Conservation (phyloP, 2,329 filamentous ascomycete species). For the Zarea fungicola region DNA sequence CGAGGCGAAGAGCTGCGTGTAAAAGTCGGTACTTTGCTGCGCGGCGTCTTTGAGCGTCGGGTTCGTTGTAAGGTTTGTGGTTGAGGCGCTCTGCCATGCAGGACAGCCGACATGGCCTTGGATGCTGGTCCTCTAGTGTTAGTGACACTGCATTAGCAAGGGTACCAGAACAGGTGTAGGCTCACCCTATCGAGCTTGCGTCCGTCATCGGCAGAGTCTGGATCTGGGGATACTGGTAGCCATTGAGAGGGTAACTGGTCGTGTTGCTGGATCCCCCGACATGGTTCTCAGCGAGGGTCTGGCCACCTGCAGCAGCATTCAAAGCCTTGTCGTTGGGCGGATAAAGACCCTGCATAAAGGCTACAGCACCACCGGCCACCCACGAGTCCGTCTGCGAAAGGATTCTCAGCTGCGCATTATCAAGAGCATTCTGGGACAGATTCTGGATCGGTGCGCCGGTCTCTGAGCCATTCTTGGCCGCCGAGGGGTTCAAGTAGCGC, state of each 20-base stretch:
- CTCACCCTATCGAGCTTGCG: constrained; percentile 41
- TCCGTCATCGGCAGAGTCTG: constrained; percentile 44
- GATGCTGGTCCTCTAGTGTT: constrained; percentile 25
- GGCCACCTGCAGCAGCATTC: constrained; percentile 22
- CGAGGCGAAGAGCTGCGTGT: constrained; percentile 36
- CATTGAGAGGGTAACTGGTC: constrained; percentile 62
- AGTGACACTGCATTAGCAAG: constrained; percentile 1
- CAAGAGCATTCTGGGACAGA: constrained; percentile 38
- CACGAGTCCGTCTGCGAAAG: constrained; percentile 37
- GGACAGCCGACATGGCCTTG: constrained; percentile 35
- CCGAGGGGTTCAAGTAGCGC: constrained; percentile 39
- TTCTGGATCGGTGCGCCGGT: constrained; percentile 36
- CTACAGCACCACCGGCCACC: constrained; percentile 63
- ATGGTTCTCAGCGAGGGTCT: constrained; percentile 38
- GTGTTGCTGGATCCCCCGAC: constrained; percentile 24
- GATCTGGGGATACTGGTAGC: constrained; percentile 76
- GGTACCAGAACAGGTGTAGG: too few species aligned
- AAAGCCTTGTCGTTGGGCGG: constrained; percentile 54
- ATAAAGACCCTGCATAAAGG: constrained; percentile 81
- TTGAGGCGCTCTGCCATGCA: constrained; percentile 29
- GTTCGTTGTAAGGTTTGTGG: constrained; percentile 22
- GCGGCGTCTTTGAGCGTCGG: constrained; percentile 21
- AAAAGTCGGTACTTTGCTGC: constrained; percentile 32
- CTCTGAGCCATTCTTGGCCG: constrained; percentile 24
- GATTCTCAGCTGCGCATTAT: constrained; percentile 43